These are phyloP conservation scores for Pseudozyma sp. DNA, from an alignment of 1,284 basidiomycete genomes.

Conservation along the genomic window DNA sequence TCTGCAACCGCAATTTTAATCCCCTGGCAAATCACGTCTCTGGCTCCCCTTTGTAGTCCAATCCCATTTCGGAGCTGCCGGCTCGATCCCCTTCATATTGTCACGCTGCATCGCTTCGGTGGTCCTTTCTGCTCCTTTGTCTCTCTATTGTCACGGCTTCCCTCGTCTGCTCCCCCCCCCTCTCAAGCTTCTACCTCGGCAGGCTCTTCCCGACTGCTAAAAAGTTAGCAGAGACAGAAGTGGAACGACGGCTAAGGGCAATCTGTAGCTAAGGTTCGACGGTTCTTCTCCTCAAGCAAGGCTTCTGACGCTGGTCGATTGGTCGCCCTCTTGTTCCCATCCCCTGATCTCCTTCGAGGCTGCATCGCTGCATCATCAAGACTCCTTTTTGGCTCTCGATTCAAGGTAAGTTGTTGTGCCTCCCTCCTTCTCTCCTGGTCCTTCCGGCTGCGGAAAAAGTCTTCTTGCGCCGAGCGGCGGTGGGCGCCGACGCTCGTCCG, in stretches of 20 bases:
- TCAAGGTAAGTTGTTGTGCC: neutral
- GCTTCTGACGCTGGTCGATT: conserved; percentile 36
- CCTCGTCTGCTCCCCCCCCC: too few relatives aligned
- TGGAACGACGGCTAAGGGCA: neutral
- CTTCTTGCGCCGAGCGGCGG: neutral
- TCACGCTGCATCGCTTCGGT: conserved; percentile 25
- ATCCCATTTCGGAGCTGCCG: conserved; percentile 17
- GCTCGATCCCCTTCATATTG: conserved; percentile 12
- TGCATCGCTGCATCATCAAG: conserved; percentile 10
- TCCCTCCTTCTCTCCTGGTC: neutral
- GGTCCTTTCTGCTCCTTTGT: neutral
- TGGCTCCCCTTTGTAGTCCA: conserved; percentile 2
- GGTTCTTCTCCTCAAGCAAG: conserved; percentile 5
- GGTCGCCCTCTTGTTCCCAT: conserved; percentile 16
- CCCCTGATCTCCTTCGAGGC: neutral
- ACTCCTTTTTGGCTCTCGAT: neutral
- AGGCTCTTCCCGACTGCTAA: neutral
- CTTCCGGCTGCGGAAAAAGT: neutral
- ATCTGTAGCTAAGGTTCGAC: neutral
- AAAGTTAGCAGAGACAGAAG: neutral
- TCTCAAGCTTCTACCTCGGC: neutral
- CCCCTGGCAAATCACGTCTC: conserved; percentile 17
- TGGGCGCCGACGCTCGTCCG: too few relatives aligned
- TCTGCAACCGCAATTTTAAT: conserved; percentile 4
- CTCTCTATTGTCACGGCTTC: conserved; percentile 19